A percentile compares a stretch with the other conserved stretches of the same genome.
Evolutionary conservation across 352 stramenopile genomes (phyloP).

Genomic region (Phytophthora cajani): DNA sequence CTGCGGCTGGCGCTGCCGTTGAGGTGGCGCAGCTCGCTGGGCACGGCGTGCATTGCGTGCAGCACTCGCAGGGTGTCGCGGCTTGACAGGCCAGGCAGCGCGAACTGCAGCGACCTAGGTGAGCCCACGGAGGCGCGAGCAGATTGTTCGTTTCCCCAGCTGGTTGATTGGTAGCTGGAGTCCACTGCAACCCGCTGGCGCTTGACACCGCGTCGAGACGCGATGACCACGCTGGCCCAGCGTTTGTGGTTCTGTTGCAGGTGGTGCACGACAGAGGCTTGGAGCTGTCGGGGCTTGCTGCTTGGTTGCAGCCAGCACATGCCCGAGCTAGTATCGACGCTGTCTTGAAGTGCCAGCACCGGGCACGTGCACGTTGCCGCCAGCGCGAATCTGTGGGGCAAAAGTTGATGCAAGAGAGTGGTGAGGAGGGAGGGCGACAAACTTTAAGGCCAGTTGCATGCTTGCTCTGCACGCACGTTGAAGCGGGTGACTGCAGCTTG

Average conservation of each 20-base stretch:
- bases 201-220: conserved; percentile 19
- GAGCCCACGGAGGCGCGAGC: conserved; percentile 14
- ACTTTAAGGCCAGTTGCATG: conserved; percentile 19
- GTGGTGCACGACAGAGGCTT: conserved; percentile 8
- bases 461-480: conserved; percentile 24
- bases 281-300: conserved; percentile 8
- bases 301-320: conserved; percentile 3
- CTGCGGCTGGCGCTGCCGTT: conserved; percentile 34
- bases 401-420: conserved; percentile 15
- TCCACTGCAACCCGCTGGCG: conserved; percentile 29
- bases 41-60: conserved; percentile 42
- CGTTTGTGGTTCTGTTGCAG: conserved; percentile 26
- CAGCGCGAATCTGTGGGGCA: conserved; percentile 21
- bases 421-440: conserved; percentile 11
- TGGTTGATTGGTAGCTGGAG: conserved; percentile 11
- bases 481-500: conserved; percentile 18
- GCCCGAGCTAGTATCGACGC: conserved; percentile 4
- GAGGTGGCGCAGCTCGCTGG: conserved; percentile 48
- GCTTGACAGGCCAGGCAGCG: conserved; percentile 44
- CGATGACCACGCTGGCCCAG: conserved; percentile 16
- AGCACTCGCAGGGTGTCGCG: conserved; percentile 43
- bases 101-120: conserved; percentile 48
- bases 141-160: background rate
- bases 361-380: conserved; percentile 3
- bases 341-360: conserved; percentile 29